A percentile compares a stretch with the other conserved stretches of the same genome.
These are phyloP conservation scores for Macrolepiota albuminosa DNA, from an alignment of 768 basidiomycete species.

Conservation along the genomic window DNA sequence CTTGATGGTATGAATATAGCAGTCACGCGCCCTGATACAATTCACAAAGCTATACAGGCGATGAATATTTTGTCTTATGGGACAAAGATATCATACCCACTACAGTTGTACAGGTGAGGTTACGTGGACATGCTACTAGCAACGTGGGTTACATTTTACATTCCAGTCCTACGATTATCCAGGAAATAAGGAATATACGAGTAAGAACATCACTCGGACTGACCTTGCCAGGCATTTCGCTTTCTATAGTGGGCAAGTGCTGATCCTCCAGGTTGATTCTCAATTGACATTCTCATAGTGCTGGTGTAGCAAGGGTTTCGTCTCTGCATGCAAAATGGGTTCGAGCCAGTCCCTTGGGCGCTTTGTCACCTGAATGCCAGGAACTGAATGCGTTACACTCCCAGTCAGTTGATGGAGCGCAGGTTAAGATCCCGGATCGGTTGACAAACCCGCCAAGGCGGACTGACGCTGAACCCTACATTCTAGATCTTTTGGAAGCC, in stretches of 20 bases:
- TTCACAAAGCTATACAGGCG: conserved; percentile 31
- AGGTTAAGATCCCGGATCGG: conserved; percentile 53
- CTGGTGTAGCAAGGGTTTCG: conserved; percentile 52
- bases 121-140: neutral
- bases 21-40: neutral
- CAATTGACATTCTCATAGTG: conserved; percentile 26
- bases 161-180: conserved; percentile 64
- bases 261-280: neutral
- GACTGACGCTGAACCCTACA: conserved; percentile 31
- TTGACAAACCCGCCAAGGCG: conserved; percentile 47
- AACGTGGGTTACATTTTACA: neutral
- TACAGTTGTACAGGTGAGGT: conserved; percentile 47
- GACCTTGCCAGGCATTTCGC: conserved; percentile 68
- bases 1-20: conserved; percentile 39
- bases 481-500: conserved; percentile 48
- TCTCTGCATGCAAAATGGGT: conserved; percentile 60
- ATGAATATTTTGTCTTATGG: conserved; percentile 69
- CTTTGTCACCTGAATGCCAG: conserved; percentile 60
- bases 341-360: conserved; percentile 47
- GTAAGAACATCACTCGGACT: conserved; percentile 41
- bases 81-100: conserved; percentile 57
- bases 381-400: conserved; percentile 70
- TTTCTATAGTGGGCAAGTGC: conserved; percentile 52
- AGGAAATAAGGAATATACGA: conserved; percentile 49
- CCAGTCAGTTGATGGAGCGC: conserved; percentile 63